Percentiles rank a stretch among this genome's conserved stretches.
phyloP scores from a whole-genome alignment of 2,329 filamentous ascomycete species.

The Eutypa lata region DNA sequence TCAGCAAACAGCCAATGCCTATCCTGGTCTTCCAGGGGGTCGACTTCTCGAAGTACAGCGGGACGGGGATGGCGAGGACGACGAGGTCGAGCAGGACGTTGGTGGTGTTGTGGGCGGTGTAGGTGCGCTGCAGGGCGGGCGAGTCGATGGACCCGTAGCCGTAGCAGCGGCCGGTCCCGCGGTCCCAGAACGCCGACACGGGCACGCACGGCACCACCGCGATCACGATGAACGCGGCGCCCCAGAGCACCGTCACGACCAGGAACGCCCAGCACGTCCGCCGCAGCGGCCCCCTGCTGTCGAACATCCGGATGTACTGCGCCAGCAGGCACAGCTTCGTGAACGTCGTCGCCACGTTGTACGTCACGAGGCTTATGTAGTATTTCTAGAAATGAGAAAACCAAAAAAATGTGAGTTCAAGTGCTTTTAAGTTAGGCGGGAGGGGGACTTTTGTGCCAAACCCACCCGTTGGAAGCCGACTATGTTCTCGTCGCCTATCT shows the following conservation, averaged over 20 bases:
- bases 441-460: no score
- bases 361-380: conserved; percentile 30
- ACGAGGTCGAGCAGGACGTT: conserved; percentile 31
- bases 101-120: conserved; percentile 24
- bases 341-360: conserved; percentile 30
- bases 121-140: conserved; percentile 23
- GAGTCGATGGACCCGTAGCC: conserved; percentile 28
- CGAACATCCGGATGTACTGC: conserved; percentile 36
- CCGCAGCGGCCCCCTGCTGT: conserved; percentile 13
- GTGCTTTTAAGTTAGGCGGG: no score
- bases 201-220: conserved; percentile 30
- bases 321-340: conserved; percentile 35
- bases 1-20: conserved; percentile 26
- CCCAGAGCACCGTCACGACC: conserved; percentile 26
- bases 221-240: conserved; percentile 24
- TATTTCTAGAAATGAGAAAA: conserved; percentile 27
- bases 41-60: conserved; percentile 24
- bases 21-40: conserved; percentile 26
- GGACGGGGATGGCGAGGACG: conserved; percentile 29
- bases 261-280: conserved; percentile 22
- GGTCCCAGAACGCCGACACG: conserved; percentile 29
- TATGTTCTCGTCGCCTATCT: conserved; percentile 13
- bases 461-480: conserved; percentile 22
- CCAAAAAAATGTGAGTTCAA: no score
- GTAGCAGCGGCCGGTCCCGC: conserved; percentile 20